Evolutionary conservation across 805 yeast genomes (phyloP).

Genomic region (Candida patagonica): DNA sequence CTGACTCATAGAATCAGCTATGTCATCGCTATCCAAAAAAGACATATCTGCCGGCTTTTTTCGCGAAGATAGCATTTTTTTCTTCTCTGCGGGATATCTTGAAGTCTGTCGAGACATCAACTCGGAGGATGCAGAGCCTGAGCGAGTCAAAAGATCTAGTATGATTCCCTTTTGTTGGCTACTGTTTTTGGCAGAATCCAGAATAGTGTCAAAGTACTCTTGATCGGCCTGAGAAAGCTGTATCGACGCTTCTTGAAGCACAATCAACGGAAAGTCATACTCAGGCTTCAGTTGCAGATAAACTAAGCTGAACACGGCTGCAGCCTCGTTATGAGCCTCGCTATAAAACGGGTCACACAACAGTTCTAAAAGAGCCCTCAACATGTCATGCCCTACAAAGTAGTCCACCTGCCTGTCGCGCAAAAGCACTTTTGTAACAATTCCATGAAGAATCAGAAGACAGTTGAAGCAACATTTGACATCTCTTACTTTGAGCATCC

Average conservation of each 20-base stretch:
- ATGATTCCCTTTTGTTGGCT: constrained; percentile 76
- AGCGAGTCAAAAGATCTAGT: constrained; percentile 68
- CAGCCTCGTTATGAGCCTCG: constrained; percentile 87
- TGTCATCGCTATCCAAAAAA: constrained; percentile 21
- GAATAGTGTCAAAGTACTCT: constrained; percentile 50
- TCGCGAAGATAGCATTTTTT: constrained; percentile 13
- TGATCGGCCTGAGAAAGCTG: too few relatives aligned
- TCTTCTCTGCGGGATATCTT: constrained; percentile 11
- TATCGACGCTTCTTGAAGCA: constrained; percentile 44
- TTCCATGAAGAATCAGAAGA: constrained; percentile 65
- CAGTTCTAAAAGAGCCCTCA: constrained; percentile 59
- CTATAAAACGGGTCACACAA: constrained; percentile 65
- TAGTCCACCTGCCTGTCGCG: constrained; percentile 69
- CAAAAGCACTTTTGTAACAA: constrained; percentile 58
- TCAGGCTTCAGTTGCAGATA: constrained; percentile 66
- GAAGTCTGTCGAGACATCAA: too few relatives aligned
- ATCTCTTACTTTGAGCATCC: constrained; percentile 74
- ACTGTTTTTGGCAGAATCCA: constrained; percentile 48
- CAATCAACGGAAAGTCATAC: constrained; percentile 57
- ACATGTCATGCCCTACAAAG: constrained; percentile 53
- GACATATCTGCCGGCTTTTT: constrained; percentile 14
- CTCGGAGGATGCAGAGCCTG: too few relatives aligned
- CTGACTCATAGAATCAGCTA: constrained; percentile 15
- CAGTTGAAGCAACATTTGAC: constrained; percentile 90
- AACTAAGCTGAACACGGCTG: constrained; percentile 74